Percentiles rank a stretch among this genome's conserved stretches.
Conservation (phyloP, 768 basidiomycete genomes). For the Agrocybe praecox region DNA sequence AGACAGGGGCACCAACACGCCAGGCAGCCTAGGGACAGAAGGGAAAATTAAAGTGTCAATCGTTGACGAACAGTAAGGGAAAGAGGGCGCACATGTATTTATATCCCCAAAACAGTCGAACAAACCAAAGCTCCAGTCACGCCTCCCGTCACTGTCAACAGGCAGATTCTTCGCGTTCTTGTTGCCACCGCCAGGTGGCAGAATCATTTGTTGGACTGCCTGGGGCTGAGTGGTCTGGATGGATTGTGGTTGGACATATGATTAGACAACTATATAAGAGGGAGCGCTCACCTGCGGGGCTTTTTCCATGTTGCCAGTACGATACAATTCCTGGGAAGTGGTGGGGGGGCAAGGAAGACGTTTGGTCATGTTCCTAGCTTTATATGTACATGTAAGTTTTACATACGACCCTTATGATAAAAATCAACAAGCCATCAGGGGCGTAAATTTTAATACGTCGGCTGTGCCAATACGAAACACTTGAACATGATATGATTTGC, state of each 20-base stretch:
- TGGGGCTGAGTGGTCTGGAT: conserved; percentile 11
- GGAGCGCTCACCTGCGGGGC: not conserved
- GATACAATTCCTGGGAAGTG: too few relatives aligned
- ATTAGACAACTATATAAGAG: not conserved
- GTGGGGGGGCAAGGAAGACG: not conserved
- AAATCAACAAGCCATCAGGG: too few relatives aligned
- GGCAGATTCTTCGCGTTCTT: conserved; percentile 27
- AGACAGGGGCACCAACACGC: conserved; percentile 23
- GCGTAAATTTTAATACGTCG: too few relatives aligned
- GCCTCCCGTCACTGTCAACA: conserved; percentile 24
- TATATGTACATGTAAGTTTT: too few relatives aligned
- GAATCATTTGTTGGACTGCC: conserved; percentile 12
- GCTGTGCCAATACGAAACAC: too few relatives aligned
- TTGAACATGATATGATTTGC: too few relatives aligned
- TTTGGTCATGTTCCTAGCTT: not conserved
- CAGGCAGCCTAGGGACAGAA: conserved; percentile 13
- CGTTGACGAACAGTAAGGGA: not conserved
- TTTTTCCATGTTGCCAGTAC: not conserved
- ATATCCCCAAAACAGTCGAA: conserved; percentile 26
- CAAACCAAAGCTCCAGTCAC: conserved; percentile 32
- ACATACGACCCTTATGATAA: too few relatives aligned
- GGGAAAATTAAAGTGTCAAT: not conserved
- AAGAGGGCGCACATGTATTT: conserved; percentile 23
- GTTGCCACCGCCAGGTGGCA: conserved; percentile 24
- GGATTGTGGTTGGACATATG: too few relatives aligned